phyloP scores from a whole-genome alignment of 371 early-diverging fungal genomes.

The Mucor piriformis region DNA sequence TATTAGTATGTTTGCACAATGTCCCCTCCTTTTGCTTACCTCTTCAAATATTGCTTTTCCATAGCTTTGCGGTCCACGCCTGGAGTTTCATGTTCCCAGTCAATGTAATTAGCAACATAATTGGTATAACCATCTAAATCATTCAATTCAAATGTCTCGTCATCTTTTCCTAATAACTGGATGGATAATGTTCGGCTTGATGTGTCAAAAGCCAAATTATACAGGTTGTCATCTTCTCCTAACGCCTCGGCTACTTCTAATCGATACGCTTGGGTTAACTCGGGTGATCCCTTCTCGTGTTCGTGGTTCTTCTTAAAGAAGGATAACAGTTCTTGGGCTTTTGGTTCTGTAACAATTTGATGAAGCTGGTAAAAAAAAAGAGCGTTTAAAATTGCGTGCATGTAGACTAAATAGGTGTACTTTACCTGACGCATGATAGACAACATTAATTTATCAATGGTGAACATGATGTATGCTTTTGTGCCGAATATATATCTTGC shows the following conservation, averaged over 20 bases:
- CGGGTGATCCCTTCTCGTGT: slow-evolving; percentile 23
- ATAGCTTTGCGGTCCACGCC: slow-evolving; percentile 49
- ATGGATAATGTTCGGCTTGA: slow-evolving; percentile 64
- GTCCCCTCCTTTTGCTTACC: slow-evolving; percentile 21
- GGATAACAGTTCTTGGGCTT: slow-evolving; percentile 22
- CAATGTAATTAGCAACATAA: slow-evolving; percentile 83
- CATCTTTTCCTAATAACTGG: slow-evolving; percentile 74
- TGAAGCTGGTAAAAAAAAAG: slow-evolving; percentile 12
- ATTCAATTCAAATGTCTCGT: slow-evolving; percentile 37
- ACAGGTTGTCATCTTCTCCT: slow-evolving; percentile 75
- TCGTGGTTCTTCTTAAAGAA: slow-evolving; percentile 30
- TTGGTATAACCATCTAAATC: slow-evolving; percentile 79
- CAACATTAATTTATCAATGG: slow-evolving; percentile 72
- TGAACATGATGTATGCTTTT: slow-evolving; percentile 81
- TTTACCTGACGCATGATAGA: slow-evolving; percentile 28
- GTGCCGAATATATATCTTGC: slow-evolving; percentile 85
- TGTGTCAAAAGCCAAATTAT: slow-evolving; percentile 71
- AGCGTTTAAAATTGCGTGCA: neutral
- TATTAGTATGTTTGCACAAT: neutral
- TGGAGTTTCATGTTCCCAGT: slow-evolving; percentile 63
- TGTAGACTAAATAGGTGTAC: neutral
- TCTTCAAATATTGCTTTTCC: slow-evolving; percentile 58
- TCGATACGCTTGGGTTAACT: slow-evolving; percentile 55
- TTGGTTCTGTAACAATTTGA: slow-evolving; percentile 26
- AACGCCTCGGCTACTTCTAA: slow-evolving; percentile 37